Evolutionary conservation across 768 basidiomycete species (phyloP), one percentile per base, ranked within the genome.

Genomic region (Xerocomus brunneocitrinus): DNA sequence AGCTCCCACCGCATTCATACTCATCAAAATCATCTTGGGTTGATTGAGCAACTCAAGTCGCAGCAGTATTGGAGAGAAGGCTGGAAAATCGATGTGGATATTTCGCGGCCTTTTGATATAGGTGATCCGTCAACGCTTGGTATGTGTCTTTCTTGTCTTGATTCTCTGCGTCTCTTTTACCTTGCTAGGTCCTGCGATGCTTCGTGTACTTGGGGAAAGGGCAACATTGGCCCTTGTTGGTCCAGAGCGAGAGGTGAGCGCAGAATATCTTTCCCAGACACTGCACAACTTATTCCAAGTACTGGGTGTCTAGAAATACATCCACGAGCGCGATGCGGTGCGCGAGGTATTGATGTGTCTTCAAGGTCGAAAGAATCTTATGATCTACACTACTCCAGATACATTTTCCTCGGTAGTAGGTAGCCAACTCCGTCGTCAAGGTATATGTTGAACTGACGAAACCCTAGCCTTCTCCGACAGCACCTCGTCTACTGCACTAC

Each of bases 71-170:
- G 90, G 90, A 77, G 79, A 57, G 69, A 77, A 2, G 82, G 79
- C 25, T 89, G 86, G 86, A 72, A 71, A 47, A 74, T 74, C 1
- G 77, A 80, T 58, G 71, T 71, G 24, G 65, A 74, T 57, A 52
- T 73, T 12, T 65, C 63, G 14, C 68, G 70, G 22, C 69, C 69
- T 4, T 89, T 91, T 60, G 71, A 85, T 62, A 67, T 91, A 19
- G 81, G 82, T 1, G 82, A 89, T 61, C 80, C 85, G 8, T 90
- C 88, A 2, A 86, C 88, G 3, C 71, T 92, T 34, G 89, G 88
- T 83, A 62, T 38, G 72, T 36, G 46, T 31, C 9, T 44, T 34
- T 40, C 44, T 9, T 38, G 8, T 36, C 3, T 47, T 27, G 5
- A 32, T 46, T 0, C 22, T 12, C 49, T 13, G 0, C 41, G 47